Percentiles rank a stretch among this genome's conserved stretches.
Evolutionary conservation across 2,329 filamentous ascomycete species (phyloP).

Genomic region (Aspergillus alliaceus): DNA sequence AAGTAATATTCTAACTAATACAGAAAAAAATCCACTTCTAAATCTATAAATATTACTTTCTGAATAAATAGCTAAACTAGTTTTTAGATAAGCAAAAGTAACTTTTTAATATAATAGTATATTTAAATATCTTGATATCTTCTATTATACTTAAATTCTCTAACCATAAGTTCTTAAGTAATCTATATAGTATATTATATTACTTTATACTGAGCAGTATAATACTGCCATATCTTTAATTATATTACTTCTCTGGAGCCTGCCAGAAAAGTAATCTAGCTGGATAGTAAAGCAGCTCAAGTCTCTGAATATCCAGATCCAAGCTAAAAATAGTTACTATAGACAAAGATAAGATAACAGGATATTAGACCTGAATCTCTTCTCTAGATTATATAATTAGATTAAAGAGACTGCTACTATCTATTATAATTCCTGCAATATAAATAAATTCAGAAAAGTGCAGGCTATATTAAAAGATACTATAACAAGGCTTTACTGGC

Average conservation of each 20-base stretch:
- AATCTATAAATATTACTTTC: no score
- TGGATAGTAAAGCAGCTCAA: constrained; percentile 7
- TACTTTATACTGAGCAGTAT: constrained; percentile 10
- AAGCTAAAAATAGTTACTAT: constrained; percentile 6
- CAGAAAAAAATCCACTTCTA: no score
- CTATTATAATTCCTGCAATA: neutral
- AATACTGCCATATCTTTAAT: constrained; percentile 10
- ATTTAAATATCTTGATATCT: neutral
- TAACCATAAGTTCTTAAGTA: neutral
- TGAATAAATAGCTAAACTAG: no score
- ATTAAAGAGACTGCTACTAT: neutral
- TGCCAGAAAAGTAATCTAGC: neutral
- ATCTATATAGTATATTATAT: neutral
- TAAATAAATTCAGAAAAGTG: neutral
- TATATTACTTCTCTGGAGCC: constrained; percentile 12
- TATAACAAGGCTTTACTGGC: constrained; percentile 4
- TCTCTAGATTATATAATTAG: neutral
- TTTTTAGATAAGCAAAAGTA: no score
- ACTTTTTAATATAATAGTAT: neutral
- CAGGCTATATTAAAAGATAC: neutral
- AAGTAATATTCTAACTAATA: no score
- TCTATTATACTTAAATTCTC: neutral
- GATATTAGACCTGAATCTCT: neutral
- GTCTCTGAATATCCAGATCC: constrained; percentile 8
- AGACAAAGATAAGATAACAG: constrained; percentile 2